Conservation (phyloP, 352 stramenopile genomes). For the Paralagenidium karlingii region DNA sequence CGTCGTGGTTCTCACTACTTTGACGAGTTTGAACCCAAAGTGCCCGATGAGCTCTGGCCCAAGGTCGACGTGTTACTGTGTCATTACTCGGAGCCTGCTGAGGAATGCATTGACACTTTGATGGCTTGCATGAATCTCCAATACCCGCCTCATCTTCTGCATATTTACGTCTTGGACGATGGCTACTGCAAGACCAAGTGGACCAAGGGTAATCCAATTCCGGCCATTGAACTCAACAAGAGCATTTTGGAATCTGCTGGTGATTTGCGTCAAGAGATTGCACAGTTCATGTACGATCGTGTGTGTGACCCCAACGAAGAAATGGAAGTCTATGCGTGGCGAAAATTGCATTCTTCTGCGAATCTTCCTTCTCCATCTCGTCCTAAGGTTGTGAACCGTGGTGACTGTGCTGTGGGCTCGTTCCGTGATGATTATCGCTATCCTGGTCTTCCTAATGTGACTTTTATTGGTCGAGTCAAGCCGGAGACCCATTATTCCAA, state of each 20-base stretch:
- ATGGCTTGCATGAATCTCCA: slow-evolving; percentile 82
- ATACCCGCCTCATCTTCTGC: slow-evolving; percentile 75
- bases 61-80: slow-evolving; percentile 75
- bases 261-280: slow-evolving; percentile 69
- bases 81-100: slow-evolving; percentile 71
- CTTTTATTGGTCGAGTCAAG: slow-evolving; percentile 69
- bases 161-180: slow-evolving; percentile 80
- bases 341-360: slow-evolving; percentile 71
- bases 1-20: slow-evolving; percentile 81
- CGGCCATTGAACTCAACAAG: slow-evolving; percentile 65
- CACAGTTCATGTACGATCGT: slow-evolving; percentile 83
- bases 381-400: slow-evolving; percentile 58
- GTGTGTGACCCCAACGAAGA: slow-evolving; percentile 79
- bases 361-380: slow-evolving; percentile 62
- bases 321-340: slow-evolving; percentile 80
- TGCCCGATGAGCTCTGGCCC: slow-evolving; percentile 73
- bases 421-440: slow-evolving; percentile 83
- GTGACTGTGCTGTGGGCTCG: slow-evolving; percentile 60
- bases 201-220: slow-evolving; percentile 58
- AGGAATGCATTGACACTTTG: slow-evolving; percentile 77
- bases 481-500: slow-evolving; percentile 65
- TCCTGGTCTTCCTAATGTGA: slow-evolving; percentile 64
- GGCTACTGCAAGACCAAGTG: slow-evolving; percentile 77
- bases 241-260: slow-evolving; percentile 60
- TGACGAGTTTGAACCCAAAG: slow-evolving; percentile 71